Conservation (phyloP, 2,329 filamentous ascomycete genomes). For the Aquanectria penicillioides region DNA sequence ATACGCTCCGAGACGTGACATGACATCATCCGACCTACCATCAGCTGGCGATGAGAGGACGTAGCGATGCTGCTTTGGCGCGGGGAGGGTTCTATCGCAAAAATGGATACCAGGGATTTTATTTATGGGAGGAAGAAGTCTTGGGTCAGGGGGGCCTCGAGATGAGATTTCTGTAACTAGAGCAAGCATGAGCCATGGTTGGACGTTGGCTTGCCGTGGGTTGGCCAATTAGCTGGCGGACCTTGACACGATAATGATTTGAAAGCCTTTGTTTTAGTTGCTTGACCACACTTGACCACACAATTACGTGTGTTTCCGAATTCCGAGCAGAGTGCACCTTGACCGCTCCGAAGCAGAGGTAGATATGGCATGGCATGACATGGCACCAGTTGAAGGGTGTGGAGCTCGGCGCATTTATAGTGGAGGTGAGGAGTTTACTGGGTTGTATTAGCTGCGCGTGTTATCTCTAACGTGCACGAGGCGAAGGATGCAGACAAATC, state of each 20-base stretch:
- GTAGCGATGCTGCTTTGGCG: constrained; percentile 25
- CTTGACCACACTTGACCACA: no score
- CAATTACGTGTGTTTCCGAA: no score
- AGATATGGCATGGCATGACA: no score
- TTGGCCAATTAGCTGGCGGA: constrained; percentile 2
- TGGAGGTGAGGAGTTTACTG: constrained; percentile 7
- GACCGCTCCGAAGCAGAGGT: no score
- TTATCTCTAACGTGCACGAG: background rate
- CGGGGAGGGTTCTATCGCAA: constrained; percentile 23
- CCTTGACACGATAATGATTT: constrained; percentile 28
- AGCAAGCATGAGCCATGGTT: constrained; percentile 9
- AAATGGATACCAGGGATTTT: constrained; percentile 30
- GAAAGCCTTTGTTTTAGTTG: constrained; percentile 21
- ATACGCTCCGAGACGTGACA: constrained; percentile 15
- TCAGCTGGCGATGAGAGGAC: constrained; percentile 30
- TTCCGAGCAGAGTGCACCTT: no score
- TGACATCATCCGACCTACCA: constrained; percentile 29
- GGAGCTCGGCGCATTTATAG: background rate
- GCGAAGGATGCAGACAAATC: background rate
- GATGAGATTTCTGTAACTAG: constrained; percentile 19
- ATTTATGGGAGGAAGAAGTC: constrained; percentile 16
- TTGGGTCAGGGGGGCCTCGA: constrained; percentile 10
- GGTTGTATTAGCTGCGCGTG: background rate
- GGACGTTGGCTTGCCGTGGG: constrained; percentile 14
- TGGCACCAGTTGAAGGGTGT: constrained; percentile 5